Evolutionary conservation across 495 filamentous ascomycete genomes (phyloP).

Genomic region (Xylaria telfairii): DNA sequence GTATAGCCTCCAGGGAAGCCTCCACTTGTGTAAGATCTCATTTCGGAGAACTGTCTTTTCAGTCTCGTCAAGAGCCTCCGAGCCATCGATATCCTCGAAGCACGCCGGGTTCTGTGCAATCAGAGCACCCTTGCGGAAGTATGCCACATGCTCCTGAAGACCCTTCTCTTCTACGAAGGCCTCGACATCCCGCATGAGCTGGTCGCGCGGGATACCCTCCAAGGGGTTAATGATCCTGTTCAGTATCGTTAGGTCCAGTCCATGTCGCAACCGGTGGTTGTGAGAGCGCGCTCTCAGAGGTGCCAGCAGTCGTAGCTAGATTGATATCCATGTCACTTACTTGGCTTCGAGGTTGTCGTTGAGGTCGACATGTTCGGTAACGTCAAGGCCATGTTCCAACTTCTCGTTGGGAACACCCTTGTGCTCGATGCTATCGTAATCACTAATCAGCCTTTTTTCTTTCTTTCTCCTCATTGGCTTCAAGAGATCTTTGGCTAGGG

Average conservation of each 20-base stretch:
- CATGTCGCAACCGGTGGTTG: not conserved
- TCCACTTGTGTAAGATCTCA: constrained; percentile 69
- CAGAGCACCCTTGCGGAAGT: constrained; percentile 67
- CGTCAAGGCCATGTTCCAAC: constrained; percentile 42
- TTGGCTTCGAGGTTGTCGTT: constrained; percentile 55
- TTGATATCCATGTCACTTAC: constrained; percentile 38
- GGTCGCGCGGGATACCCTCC: constrained; percentile 56
- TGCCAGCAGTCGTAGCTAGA: too few relatives aligned
- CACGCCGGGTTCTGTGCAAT: constrained; percentile 65
- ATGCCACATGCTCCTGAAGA: constrained; percentile 54
- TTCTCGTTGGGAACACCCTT: constrained; percentile 43
- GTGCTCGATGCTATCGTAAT: constrained; percentile 30
- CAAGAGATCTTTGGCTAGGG: not conserved
- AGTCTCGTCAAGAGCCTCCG: constrained; percentile 56
- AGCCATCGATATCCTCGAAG: constrained; percentile 57
- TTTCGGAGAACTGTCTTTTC: constrained; percentile 61
- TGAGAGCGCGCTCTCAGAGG: constrained; percentile 5
- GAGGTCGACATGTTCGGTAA: constrained; percentile 47
- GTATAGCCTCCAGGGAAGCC: constrained; percentile 64
- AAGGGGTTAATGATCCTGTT: constrained; percentile 64
- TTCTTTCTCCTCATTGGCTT: not conserved
- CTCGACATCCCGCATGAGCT: constrained; percentile 62
- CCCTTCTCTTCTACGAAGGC: constrained; percentile 59
- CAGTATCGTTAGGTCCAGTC: constrained; percentile 22
- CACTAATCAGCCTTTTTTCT: not conserved